Evolutionary conservation across 2,329 filamentous ascomycete species (phyloP).

Genomic region (Pseudomassariella vexata): DNA sequence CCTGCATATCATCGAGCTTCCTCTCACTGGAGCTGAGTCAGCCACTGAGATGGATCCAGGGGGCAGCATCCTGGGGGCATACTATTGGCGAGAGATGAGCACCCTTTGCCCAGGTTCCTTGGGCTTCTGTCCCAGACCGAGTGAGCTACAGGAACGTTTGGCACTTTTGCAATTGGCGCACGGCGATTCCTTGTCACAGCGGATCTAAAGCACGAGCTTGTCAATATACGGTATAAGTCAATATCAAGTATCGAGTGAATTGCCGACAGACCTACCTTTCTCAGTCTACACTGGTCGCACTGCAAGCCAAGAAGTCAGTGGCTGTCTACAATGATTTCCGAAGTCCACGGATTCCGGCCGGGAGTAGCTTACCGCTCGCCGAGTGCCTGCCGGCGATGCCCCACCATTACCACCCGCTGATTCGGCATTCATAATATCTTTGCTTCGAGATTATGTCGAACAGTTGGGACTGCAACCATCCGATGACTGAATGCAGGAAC

Average conservation of each 20-base stretch:
- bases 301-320: conserved; percentile 19
- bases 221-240: conserved; percentile 5
- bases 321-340: conserved; percentile 29
- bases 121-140: conserved; percentile 46
- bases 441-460: too few species aligned
- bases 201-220: conserved; percentile 35
- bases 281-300: conserved; percentile 33
- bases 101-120: conserved; percentile 51
- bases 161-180: conserved; percentile 53
- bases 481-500: too few species aligned
- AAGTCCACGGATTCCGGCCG: conserved; percentile 29
- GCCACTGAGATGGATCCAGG: not conserved
- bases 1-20: conserved; percentile 40
- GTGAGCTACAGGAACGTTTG: conserved; percentile 47
- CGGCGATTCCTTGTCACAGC: conserved; percentile 52
- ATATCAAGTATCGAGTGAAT: not conserved
- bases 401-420: conserved; percentile 29
- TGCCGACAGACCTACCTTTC: conserved; percentile 26
- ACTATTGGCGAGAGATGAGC: conserved; percentile 57
- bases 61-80: conserved; percentile 18
- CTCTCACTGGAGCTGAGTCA: conserved; percentile 34
- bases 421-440: conserved; percentile 21
- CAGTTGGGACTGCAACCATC: too few species aligned
- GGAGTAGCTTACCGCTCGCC: conserved; percentile 29
- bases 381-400: conserved; percentile 28